phyloP scores from a whole-genome alignment of 2,329 filamentous ascomycete genomes.

The Aspergillus hortae region DNA sequence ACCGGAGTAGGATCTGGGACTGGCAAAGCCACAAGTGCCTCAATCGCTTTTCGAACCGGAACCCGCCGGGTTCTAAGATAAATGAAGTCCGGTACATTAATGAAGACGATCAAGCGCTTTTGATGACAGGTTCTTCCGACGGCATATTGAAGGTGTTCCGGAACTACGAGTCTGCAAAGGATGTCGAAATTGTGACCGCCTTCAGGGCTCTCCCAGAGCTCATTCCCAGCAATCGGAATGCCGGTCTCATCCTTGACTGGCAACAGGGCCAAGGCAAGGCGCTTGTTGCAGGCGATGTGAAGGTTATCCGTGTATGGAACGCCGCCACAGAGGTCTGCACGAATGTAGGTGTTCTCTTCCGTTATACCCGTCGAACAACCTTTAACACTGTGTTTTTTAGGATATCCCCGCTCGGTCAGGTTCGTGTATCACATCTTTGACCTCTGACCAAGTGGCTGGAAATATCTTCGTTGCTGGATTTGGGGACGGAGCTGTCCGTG shows the following conservation, averaged over 20 bases:
- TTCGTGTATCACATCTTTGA: constrained; percentile 92
- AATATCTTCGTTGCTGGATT: constrained; percentile 96
- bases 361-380: neutral
- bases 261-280: constrained; percentile 95
- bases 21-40: constrained; percentile 75
- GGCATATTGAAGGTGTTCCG: constrained; percentile 91
- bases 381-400: constrained; percentile 26
- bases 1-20: constrained; percentile 69
- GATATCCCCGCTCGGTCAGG: constrained; percentile 94
- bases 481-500: constrained; percentile 87
- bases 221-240: constrained; percentile 89
- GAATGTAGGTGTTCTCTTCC: constrained; percentile 47
- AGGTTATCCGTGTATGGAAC: constrained; percentile 94
- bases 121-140: constrained; percentile 94
- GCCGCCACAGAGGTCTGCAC: constrained; percentile 89
- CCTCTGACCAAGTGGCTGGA: constrained; percentile 95
- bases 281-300: constrained; percentile 92
- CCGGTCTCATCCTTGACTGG: constrained; percentile 97
- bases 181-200: constrained; percentile 80
- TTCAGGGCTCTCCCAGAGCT: constrained; percentile 93
- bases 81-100: constrained; percentile 97
- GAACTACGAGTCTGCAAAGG: constrained; percentile 75
- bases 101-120: constrained; percentile 90
- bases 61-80: constrained; percentile 84
- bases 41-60: constrained; percentile 88